Base-by-base conservation (phyloP, 495 filamentous ascomycete species). In the Zalerion maritima region DNA sequence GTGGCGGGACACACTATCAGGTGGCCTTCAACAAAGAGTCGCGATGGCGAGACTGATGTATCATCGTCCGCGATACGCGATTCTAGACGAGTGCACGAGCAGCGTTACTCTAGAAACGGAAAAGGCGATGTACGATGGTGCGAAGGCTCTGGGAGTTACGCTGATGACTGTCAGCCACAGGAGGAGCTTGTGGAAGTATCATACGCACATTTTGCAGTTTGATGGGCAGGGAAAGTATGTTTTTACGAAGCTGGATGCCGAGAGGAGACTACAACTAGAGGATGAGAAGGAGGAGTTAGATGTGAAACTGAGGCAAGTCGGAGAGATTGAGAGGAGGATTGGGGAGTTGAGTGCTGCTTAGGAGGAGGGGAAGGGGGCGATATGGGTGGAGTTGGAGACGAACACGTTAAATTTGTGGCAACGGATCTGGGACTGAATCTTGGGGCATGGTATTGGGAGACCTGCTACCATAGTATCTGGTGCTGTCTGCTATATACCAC, bases 1-100 rank as follows among this genome's bases (percentile, higher is more conserved):
- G 58, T 97, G 89, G 89, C 73, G 83, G 24, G 83, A 93, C 35
- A 80, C 85, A 0, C 65, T 96, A 14, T 87, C 80, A 2, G 79
- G 79, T 16, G 89, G 89, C 3, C 62, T 94, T 6, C 89, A 97
- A 54, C 89, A 97, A 59, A 73, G 91, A n/a, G 80, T 97, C 17
- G 89, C 87, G 29, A 96, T 96, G 85, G 89, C 89, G 2, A 65
- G 89, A 2, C 66, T 97, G 4, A 96, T 96, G 56, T 97, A 97
- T 55, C 91, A 97, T 55, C 63, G 70, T 2, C 89, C 89, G 2
- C 78, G 81, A 39, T 83, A 81, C 50, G 89, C 89, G 10, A 97
- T 97, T 42, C 61, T 97, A 13, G 89, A 97, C 50, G 89, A 97
- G 55, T 97, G 89, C 57, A 97, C 89, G 2, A 84, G 77, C 27